Evolutionary conservation across 345 rosid species (phyloP), one percentile per base, ranked within the genome.

Genomic region (Clausena lansium): DNA sequence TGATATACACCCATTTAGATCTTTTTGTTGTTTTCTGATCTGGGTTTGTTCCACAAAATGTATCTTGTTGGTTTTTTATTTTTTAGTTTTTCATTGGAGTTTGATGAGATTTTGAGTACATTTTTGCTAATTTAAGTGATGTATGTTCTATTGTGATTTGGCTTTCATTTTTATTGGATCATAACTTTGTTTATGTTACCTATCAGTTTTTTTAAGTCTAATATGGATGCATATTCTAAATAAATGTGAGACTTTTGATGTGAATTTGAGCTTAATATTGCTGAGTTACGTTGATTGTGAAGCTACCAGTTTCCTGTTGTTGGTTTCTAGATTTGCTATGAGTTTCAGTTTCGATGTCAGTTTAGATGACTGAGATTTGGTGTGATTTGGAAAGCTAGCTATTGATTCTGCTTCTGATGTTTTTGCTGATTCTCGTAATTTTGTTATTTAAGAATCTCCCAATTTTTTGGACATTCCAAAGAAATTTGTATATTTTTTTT

Each of bases 21-120:
- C n/a, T 15, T 67, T 79, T 79, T 67, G 41, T 32, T 36, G 64
- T 79, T 78, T 79, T 79, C 74, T 80, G 88, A 85, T 88, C 85
- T 87, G 87, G 68, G 67, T 76, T 77, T 60, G 60, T 28, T 47
- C 76, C 59, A 2, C n/a, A 36, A 13, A 22, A n/a, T 67, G 36
- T 25, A 20, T 17, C 33, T 75, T n/a, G 54, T 57, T 50, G 22
- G 17, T 35, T 22, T 7, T 13, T 41, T 50, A 17, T 17, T 52
- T 52, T 39, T 45, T 13, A 11, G 3, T 3, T 45, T 45, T 45
- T 45, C 3, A 52, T 52, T 52, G 22, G 7, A 5, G 57, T 64
- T 28, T 36, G 39, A 47, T 70, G 35, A 66, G 32, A 22, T 65
- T 20, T 41, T 30, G 9, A 33, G 32, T n/a, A n/a, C 28, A 33